Evolutionary conservation across 2,329 filamentous ascomycete genomes (phyloP), one percentile per base, ranked within the genome.

Genomic region (Bipolaris bicolor): DNA sequence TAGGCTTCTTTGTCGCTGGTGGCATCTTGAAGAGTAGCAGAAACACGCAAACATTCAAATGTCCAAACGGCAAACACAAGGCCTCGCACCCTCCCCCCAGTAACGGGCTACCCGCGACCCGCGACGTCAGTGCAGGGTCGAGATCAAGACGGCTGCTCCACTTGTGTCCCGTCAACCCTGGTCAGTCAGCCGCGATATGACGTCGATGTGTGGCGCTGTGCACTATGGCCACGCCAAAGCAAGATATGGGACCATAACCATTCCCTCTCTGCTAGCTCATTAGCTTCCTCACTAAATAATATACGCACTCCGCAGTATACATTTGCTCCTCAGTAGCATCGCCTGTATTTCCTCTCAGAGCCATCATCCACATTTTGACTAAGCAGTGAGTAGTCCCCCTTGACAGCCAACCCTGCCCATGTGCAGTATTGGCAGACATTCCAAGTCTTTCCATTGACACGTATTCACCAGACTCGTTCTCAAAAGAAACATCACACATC

Each of bases 191-290:
- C 59, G 61, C 60, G 53, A 59, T 34, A 73, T 74, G 72, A 74
- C 71, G 72, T 73, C 64, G 70, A 33, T 49, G 48, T 71, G 71
- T 74, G 72, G 70, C 70, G 69, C 56, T 56, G 63, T 67, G 52
- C 63, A 55, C 63, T 58, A 49, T 39, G 34, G 50, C 47, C 55
- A 61, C 29, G 57, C 55, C 62, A 57, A 49, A 57, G 55, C 67
- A 69, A 66, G 67, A 65, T 67, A 66, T 67, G 50, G 58, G 51
- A 36, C 51, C 45, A 26, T 50, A 52, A 52, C 59, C 43, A 52
- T 53, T 59, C 52, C 50, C 52, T 48, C 49, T 40, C 48, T 47
- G 43, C 53, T 63, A 52, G 58, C 41, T 58, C 60, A 60, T 61
- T 55, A 48, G 36, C 31, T 49, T 45, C 48, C 52, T 48, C 24